Percentiles rank a stretch among this genome's conserved stretches.
Conservation (phyloP, 2,329 filamentous ascomycete species). For the Penicillium aurantiogriseum region DNA sequence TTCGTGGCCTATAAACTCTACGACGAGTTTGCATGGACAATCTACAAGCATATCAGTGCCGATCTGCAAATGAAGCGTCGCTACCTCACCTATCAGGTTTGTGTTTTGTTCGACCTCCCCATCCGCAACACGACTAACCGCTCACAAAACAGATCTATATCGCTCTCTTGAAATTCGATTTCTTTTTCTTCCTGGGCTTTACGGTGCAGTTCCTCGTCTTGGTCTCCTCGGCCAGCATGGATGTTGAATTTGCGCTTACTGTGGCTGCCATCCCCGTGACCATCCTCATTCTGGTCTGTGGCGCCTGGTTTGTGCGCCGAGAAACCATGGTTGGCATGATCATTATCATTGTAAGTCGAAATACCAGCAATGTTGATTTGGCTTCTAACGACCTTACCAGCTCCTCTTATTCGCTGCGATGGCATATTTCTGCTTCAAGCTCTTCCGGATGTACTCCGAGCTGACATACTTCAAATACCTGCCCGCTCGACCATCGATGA, state of each 20-base stretch:
- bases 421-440: conserved; percentile 97
- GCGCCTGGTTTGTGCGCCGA: conserved; percentile 78
- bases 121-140: conserved; percentile 20
- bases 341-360: conserved; percentile 62
- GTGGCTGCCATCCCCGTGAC: conserved; percentile 88
- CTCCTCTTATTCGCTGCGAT: conserved; percentile 83
- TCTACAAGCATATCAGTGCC: conserved; percentile 98
- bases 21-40: conserved; percentile 98
- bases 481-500: conserved; percentile 80
- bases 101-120: conserved; percentile 17
- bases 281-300: conserved; percentile 79
- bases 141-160: conserved; percentile 79
- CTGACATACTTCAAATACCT: conserved; percentile 61
- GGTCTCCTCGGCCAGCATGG: conserved; percentile 66
- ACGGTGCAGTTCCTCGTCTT: conserved; percentile 97
- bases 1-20: conserved; percentile 93
- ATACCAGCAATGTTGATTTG: neutral
- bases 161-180: conserved; percentile 95
- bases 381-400: conserved; percentile 34
- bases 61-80: conserved; percentile 96
- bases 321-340: conserved; percentile 80
- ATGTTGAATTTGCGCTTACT: conserved; percentile 80
- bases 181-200: conserved; percentile 99
- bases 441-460: conserved; percentile 87
- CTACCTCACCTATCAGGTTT: conserved; percentile 92